phyloP scores from a whole-genome alignment of 106 monocot species.

The Vanilla planifolia region DNA sequence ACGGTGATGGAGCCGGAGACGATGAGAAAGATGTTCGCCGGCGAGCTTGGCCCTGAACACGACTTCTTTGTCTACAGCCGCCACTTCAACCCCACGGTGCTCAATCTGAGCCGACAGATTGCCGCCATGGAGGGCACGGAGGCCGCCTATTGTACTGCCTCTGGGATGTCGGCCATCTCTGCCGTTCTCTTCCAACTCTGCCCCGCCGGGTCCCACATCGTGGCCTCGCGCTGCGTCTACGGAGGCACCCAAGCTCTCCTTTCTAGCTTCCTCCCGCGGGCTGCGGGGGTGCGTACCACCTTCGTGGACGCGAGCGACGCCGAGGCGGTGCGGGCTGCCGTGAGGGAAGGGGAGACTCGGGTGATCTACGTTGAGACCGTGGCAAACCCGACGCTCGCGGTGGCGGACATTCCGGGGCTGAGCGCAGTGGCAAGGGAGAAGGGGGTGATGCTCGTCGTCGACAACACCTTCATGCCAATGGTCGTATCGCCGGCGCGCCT shows the following conservation, averaged over 20 bases:
- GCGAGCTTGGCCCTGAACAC: constrained; percentile 78
- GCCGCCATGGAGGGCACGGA: constrained; percentile 76
- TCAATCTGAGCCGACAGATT: constrained; percentile 73
- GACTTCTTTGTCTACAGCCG: constrained; percentile 84
- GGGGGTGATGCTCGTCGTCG: constrained; percentile 67
- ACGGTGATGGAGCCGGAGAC: constrained; percentile 86
- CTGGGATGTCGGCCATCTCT: constrained; percentile 75
- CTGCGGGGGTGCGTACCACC: constrained; percentile 43
- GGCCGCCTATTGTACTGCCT: constrained; percentile 80
- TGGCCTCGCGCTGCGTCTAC: constrained; percentile 65
- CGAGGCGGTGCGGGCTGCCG: constrained; percentile 33
- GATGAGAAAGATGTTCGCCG: constrained; percentile 62
- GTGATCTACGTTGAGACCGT: constrained; percentile 60
- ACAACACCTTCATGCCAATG: constrained; percentile 83
- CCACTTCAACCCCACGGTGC: constrained; percentile 83
- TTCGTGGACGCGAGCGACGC: constrained; percentile 48
- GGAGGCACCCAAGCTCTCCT: constrained; percentile 75
- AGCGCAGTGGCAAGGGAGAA: constrained; percentile 41
- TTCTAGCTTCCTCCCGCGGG: constrained; percentile 32
- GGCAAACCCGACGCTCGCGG: constrained; percentile 63
- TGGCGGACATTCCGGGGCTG: constrained; percentile 50
- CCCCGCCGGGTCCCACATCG: constrained; percentile 60
- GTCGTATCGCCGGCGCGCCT: constrained; percentile 66
- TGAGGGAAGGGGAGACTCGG: constrained; percentile 45
- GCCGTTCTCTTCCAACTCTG: constrained; percentile 57